These are phyloP conservation scores for Ustilago bromivora DNA, from an alignment of 1,284 basidiomycete genomes.

Conservation along the genomic window DNA sequence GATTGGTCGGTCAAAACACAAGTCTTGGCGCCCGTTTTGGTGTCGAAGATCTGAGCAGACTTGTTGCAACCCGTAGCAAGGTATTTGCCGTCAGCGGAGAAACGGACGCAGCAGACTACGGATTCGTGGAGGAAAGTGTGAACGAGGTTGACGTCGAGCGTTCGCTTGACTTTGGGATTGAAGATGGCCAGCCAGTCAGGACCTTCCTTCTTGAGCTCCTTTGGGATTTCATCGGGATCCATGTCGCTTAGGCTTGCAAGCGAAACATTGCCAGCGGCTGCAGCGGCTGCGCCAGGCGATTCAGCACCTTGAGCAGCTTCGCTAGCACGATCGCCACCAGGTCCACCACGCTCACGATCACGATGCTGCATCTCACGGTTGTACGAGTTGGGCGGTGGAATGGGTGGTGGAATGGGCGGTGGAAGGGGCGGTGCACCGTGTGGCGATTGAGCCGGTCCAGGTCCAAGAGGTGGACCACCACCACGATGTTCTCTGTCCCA, in stretches of 20 bases:
- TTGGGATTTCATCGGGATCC: constrained; percentile 70
- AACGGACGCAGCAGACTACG: constrained; percentile 90
- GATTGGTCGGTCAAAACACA: constrained; percentile 75
- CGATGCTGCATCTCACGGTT: constrained; percentile 43
- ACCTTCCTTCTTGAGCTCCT: constrained; percentile 80
- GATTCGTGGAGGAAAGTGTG: constrained; percentile 92
- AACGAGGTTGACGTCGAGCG: constrained; percentile 86
- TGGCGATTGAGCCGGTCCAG: constrained; percentile 50
- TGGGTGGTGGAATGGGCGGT: constrained; percentile 51
- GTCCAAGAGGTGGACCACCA: constrained; percentile 37
- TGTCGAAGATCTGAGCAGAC: constrained; percentile 89
- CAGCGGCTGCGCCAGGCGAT: constrained; percentile 41
- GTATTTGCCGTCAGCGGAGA: constrained; percentile 87
- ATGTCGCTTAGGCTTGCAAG: constrained; percentile 64
- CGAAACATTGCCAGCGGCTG: constrained; percentile 60
- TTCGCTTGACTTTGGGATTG: constrained; percentile 84
- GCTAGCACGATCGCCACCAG: constrained; percentile 19
- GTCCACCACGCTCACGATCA: constrained; percentile 34
- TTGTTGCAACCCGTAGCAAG: constrained; percentile 92
- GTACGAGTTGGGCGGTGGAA: constrained; percentile 51
- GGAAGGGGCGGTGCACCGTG: constrained; percentile 54
- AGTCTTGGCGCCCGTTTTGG: constrained; percentile 82
- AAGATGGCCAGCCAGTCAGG: constrained; percentile 95
- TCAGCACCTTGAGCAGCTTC: constrained; percentile 33
- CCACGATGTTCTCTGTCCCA: constrained; percentile 64